These are phyloP conservation scores for Coemansia brasiliensis DNA, from an alignment of 192 early-diverging fungal genomes.

Conservation along the genomic window DNA sequence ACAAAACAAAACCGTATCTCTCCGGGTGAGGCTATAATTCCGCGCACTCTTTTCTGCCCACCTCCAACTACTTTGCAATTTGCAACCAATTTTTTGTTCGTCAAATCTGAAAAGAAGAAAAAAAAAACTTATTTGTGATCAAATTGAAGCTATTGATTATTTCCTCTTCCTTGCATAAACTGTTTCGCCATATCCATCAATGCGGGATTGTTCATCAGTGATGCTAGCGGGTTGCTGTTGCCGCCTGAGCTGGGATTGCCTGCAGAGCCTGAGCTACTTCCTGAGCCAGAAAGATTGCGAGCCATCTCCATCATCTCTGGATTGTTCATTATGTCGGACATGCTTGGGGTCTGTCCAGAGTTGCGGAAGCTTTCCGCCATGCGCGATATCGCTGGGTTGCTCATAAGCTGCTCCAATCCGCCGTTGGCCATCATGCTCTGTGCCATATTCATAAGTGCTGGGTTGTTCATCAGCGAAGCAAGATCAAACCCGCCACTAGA, in stretches of 20 bases:
- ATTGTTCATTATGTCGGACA: conserved; percentile 52
- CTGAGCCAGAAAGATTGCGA: conserved; percentile 21
- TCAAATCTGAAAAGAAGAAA: background rate
- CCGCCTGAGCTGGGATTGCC: conserved; percentile 4
- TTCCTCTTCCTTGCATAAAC: conserved; percentile 63
- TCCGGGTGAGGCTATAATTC: too few species aligned
- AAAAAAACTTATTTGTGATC: background rate
- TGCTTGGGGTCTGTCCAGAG: conserved; percentile 48
- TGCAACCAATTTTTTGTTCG: too few species aligned
- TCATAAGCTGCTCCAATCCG: conserved; percentile 81
- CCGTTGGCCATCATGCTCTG: conserved; percentile 86
- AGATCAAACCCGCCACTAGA: conserved; percentile 76
- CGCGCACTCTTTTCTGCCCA: too few species aligned
- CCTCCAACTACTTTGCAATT: too few species aligned
- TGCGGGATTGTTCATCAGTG: conserved; percentile 89
- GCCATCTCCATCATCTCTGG: conserved; percentile 50
- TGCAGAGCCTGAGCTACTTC: background rate
- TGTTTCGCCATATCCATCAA: conserved; percentile 94
- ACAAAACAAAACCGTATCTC: too few species aligned
- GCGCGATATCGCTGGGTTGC: conserved; percentile 84
- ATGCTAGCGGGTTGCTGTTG: conserved; percentile 73
- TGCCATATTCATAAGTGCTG: conserved; percentile 94
- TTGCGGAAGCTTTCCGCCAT: conserved; percentile 62
- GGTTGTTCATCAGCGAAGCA: conserved; percentile 86
- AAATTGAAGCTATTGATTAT: background rate